Evolutionary conservation across 169 alveolate species (phyloP).

Genomic region (Cryptosporidium canis): DNA sequence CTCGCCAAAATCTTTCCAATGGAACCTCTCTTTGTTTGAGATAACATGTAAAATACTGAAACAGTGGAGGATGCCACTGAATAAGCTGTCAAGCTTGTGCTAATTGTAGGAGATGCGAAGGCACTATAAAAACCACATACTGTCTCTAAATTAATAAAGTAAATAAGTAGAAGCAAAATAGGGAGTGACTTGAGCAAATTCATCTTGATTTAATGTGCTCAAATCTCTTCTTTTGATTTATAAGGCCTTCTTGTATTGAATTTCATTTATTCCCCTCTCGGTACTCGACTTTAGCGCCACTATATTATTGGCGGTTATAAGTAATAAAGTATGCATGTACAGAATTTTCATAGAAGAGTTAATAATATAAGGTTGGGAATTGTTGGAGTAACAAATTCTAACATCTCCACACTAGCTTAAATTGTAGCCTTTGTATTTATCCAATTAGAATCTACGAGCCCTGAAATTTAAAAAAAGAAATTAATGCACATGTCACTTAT

Average conservation of each 20-base stretch:
- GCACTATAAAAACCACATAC: conserved; percentile 56
- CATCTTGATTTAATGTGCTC: background rate
- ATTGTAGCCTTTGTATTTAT: background rate
- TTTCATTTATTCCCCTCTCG: background rate
- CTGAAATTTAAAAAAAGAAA: background rate
- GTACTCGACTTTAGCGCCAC: background rate
- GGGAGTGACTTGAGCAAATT: background rate
- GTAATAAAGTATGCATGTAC: background rate
- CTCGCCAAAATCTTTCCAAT: conserved; percentile 47
- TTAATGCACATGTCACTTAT: background rate
- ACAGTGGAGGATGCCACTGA: conserved; percentile 30
- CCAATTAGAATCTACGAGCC: conserved; percentile 41
- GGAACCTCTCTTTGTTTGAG: conserved; percentile 49
- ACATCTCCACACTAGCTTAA: background rate
- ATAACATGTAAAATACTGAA: conserved; percentile 39
- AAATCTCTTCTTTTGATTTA: background rate
- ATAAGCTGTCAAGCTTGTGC: conserved; percentile 53
- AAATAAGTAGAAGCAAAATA: background rate
- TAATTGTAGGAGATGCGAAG: conserved; percentile 55
- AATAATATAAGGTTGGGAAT: background rate
- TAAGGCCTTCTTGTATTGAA: too few species aligned
- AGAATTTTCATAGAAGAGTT: background rate
- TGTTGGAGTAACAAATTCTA: background rate
- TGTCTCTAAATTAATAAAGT: background rate
- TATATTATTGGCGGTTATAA: background rate